Conservation (phyloP, 176 grass and related monocot species). For the Neostapfia colusana region DNA sequence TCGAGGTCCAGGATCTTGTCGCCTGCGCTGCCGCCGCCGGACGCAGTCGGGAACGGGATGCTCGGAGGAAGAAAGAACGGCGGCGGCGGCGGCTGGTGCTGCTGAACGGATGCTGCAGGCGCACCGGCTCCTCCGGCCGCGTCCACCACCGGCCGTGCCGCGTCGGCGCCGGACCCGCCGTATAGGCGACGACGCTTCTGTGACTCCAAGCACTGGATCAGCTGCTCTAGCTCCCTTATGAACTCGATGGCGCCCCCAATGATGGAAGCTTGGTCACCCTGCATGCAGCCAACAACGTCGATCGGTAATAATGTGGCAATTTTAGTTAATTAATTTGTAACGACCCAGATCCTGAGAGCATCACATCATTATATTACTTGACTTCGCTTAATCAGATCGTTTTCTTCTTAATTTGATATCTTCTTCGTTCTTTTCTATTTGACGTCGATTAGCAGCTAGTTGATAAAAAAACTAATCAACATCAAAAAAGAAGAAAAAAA, state of each 20-base stretch:
- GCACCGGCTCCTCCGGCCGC: background rate
- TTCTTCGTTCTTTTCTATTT: too few relatives aligned
- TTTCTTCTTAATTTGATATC: too few relatives aligned
- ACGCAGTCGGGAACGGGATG: conserved; percentile 48
- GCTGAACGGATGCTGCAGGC: conserved; percentile 20
- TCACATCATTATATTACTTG: too few relatives aligned
- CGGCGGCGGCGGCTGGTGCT: conserved; percentile 22
- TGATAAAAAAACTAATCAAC: too few relatives aligned
- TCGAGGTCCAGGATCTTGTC: conserved; percentile 68
- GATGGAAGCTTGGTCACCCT: conserved; percentile 96
- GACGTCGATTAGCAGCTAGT: too few relatives aligned
- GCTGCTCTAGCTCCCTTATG: conserved; percentile 87
- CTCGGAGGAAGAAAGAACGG: conserved; percentile 45
- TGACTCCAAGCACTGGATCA: conserved; percentile 91
- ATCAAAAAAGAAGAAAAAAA: too few relatives aligned
- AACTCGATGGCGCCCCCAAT: conserved; percentile 97
- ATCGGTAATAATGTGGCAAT: too few relatives aligned
- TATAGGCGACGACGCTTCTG: conserved; percentile 78
- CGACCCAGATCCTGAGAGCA: too few relatives aligned
- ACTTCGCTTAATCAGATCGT: too few relatives aligned
- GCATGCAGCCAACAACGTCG: background rate
- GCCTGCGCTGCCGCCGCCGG: conserved; percentile 4
- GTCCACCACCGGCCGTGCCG: conserved; percentile 53
- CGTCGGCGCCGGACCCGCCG: conserved; percentile 48
- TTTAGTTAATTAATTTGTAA: too few relatives aligned